Base-by-base conservation (phyloP, 108 stramenopile genomes). In the Thalassiosira profunda region DNA sequence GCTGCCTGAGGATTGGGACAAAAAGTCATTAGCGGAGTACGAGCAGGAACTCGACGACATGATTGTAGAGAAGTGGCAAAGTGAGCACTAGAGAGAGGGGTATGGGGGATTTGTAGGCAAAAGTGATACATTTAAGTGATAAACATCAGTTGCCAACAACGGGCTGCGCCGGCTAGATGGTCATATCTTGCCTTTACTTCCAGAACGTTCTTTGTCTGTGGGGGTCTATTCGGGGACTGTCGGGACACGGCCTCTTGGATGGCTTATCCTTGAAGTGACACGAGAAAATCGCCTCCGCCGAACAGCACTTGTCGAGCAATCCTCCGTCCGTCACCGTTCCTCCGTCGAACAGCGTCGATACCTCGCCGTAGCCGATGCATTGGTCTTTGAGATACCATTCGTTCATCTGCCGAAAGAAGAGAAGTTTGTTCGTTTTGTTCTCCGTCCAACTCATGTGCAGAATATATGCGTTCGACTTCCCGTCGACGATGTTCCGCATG, bases 381-480 rank as follows among this genome's bases (percentile, higher is more conserved):
- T 54, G 24, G 26, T 89, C 89, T 25, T 76, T 37, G 23, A 90
- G 71, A 60, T 87, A 88, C 87, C 87, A 93, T 38, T 88, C 86
- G 15, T 89, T 87, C 72, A 93, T 71, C 77, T 95, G 90, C 24
- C 82, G 57, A 5, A 90, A 81, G 58, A 83, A 93, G 18, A 74
- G 57, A 6, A 93, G 14, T 72, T 97, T 97, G 63, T 96, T 85
- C 44, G 85, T 80, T 64, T 94, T 94, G 78, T 85, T 86, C 25
- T 64, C 63, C 20, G 93, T 94, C 90, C 88, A 92, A 34, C 79
- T 68, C 81, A 82, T 82, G 79, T 42, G 52, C 38, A 58, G 41
- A 24, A 21, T 14, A 17, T 49, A 52, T 18, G 49, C 29, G 3
- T 37, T 43, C 17, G 43, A 35, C n/a, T 66, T 34, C n/a, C 64